A percentile compares a stretch with the other conserved stretches of the same genome.
Conservation (phyloP, 495 filamentous ascomycete genomes). For the Lasiosphaeris hirsuta region DNA sequence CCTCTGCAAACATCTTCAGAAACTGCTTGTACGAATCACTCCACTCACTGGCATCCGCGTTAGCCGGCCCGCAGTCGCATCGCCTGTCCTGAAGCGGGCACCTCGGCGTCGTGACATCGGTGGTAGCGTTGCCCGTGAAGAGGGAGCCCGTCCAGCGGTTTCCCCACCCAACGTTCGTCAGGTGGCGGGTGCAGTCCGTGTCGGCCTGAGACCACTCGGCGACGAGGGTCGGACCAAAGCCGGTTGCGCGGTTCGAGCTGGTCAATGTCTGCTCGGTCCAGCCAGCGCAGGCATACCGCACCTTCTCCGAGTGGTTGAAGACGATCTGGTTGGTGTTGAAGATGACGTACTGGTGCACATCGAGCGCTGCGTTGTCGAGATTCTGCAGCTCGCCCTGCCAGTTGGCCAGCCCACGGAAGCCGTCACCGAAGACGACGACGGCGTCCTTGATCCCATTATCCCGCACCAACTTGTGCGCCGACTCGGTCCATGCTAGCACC, state of each 20-base stretch:
- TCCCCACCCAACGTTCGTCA: slow-evolving; percentile 88
- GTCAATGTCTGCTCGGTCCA: slow-evolving; percentile 76
- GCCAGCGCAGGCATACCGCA: slow-evolving; percentile 78
- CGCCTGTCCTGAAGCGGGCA: slow-evolving; percentile 63
- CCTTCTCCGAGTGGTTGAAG: slow-evolving; percentile 68
- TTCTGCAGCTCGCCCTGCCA: slow-evolving; percentile 69
- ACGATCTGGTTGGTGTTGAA: slow-evolving; percentile 76
- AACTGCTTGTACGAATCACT: slow-evolving; percentile 76
- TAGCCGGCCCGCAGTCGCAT: slow-evolving; percentile 75
- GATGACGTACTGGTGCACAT: slow-evolving; percentile 92
- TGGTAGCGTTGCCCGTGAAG: slow-evolving; percentile 52
- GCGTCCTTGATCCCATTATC: slow-evolving; percentile 65
- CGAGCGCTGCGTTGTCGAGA: slow-evolving; percentile 63
- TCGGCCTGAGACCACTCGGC: slow-evolving; percentile 99
- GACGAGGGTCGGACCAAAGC: slow-evolving; percentile 94
- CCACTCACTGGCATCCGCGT: slow-evolving; percentile 67
- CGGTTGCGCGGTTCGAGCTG: slow-evolving; percentile 67
- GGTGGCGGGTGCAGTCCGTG: slow-evolving; percentile 83
- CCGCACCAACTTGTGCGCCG: slow-evolving; percentile 62
- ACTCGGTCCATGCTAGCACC: slow-evolving; percentile 68
- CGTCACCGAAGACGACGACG: slow-evolving; percentile 71
- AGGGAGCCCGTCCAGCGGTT: slow-evolving; percentile 86
- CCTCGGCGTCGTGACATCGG: slow-evolving; percentile 55
- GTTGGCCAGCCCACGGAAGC: slow-evolving; percentile 74
- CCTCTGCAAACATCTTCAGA: slow-evolving; percentile 84